These are phyloP conservation scores for Stylosanthes scabra DNA, from an alignment of 331 rosid species.

Conservation along the genomic window DNA sequence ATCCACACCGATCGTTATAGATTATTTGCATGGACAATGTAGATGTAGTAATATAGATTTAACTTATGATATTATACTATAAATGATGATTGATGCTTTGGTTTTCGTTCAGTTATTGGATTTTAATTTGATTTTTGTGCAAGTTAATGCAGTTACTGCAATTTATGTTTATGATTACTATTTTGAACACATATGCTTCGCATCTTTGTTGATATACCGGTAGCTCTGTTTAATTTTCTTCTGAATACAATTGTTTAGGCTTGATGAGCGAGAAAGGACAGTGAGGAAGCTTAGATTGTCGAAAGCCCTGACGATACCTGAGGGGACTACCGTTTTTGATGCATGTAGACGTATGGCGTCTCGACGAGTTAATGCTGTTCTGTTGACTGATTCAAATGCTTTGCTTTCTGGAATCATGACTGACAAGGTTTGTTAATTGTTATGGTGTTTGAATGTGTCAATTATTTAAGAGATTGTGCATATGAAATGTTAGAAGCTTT, in stretches of 20 bases:
- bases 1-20: not conserved
- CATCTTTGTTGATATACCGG: not conserved
- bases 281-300: conserved; percentile 89
- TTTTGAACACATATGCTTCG: not conserved
- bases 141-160: not conserved
- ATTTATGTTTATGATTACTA: not conserved
- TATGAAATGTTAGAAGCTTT: conserved; percentile 34
- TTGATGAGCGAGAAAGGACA: conserved; percentile 80
- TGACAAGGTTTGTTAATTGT: conserved; percentile 68
- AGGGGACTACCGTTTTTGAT: conserved; percentile 83
- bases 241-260: conserved; percentile 44
- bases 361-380: conserved; percentile 88
- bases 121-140: not conserved
- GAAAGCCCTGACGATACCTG: conserved; percentile 93
- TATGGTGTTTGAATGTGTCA: not conserved
- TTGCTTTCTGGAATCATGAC: conserved; percentile 96
- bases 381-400: conserved; percentile 86
- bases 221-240: conserved; percentile 20
- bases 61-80: not conserved
- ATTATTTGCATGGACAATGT: not conserved
- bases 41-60: conserved; percentile 17
- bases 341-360: conserved; percentile 97
- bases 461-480: not conserved
- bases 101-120: not conserved
- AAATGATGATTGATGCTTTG: not conserved